A percentile compares a stretch with the other conserved stretches of the same genome.
These are phyloP conservation scores for Rhodotorula sp. DNA, from an alignment of 1,284 basidiomycete species.

Conservation along the genomic window DNA sequence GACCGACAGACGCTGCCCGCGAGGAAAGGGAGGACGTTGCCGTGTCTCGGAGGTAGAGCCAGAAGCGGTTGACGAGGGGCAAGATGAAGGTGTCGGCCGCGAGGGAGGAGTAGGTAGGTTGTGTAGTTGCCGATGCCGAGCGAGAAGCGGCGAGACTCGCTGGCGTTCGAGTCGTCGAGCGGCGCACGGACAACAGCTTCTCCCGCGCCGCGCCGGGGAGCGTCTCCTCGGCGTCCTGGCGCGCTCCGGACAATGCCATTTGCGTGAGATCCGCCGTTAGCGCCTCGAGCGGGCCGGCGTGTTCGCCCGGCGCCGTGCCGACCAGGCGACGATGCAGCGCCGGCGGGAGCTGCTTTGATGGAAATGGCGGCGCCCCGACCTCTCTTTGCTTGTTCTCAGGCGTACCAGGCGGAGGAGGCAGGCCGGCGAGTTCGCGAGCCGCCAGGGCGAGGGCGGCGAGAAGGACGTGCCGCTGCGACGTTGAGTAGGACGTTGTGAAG, in stretches of 20 bases:
- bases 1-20: constrained; percentile 58
- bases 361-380: constrained; percentile 3
- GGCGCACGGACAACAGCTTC: constrained; percentile 66
- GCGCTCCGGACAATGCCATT: constrained; percentile 61
- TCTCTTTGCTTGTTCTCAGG: too few relatives aligned
- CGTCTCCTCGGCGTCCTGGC: constrained; percentile 56
- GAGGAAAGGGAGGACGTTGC: constrained; percentile 62
- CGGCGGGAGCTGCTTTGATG: constrained; percentile 23
- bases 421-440: constrained; percentile 76
- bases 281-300: constrained; percentile 47
- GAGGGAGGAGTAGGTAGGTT: constrained; percentile 63
- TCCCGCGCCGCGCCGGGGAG: constrained; percentile 67
- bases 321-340: constrained; percentile 23
- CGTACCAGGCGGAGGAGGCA: constrained; percentile 47
- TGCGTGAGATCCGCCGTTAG: constrained; percentile 64
- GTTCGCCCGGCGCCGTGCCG: neutral
- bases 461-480: constrained; percentile 77
- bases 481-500: constrained; percentile 87
- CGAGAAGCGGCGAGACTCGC: neutral
- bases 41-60: constrained; percentile 81
- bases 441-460: constrained; percentile 82
- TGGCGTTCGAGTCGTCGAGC: constrained; percentile 3
- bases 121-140: neutral
- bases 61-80: constrained; percentile 86
- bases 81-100: constrained; percentile 83